A percentile compares a stretch with the other conserved stretches of the same genome.
phyloP scores from a whole-genome alignment of 2,329 filamentous ascomycete species.

The Botrytis hyacinthi region DNA sequence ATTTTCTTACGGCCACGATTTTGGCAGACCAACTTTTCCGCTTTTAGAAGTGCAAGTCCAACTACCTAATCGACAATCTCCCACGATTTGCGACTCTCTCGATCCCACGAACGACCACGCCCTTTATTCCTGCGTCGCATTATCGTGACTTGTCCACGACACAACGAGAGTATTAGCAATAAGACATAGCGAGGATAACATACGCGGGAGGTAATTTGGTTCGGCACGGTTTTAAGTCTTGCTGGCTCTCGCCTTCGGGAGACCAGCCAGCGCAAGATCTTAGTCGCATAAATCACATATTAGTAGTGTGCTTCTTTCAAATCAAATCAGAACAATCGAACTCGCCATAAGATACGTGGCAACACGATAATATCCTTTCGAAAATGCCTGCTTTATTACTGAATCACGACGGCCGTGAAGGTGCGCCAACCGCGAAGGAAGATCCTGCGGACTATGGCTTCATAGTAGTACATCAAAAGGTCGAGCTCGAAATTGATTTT shows the following conservation, averaged over 20 bases:
- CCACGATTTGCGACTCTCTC: neutral
- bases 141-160: neutral
- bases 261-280: slow-evolving; percentile 3
- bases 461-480: slow-evolving; percentile 75
- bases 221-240: neutral
- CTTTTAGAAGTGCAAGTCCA: neutral
- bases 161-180: no score
- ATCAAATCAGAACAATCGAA: neutral
- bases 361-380: neutral
- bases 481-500: slow-evolving; percentile 89
- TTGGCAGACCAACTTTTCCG: neutral
- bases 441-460: slow-evolving; percentile 38
- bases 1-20: neutral
- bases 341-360: neutral
- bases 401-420: slow-evolving; percentile 29
- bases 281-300: neutral
- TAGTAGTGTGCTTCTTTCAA: neutral
- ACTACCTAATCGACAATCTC: neutral
- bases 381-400: slow-evolving; percentile 34
- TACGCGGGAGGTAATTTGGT: neutral
- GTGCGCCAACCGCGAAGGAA: slow-evolving; percentile 15
- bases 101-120: neutral
- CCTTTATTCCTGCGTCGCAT: neutral
- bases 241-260: slow-evolving; percentile 13
- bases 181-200: neutral